Conservation (phyloP, 768 basidiomycete genomes). For the Boletus fagicola region DNA sequence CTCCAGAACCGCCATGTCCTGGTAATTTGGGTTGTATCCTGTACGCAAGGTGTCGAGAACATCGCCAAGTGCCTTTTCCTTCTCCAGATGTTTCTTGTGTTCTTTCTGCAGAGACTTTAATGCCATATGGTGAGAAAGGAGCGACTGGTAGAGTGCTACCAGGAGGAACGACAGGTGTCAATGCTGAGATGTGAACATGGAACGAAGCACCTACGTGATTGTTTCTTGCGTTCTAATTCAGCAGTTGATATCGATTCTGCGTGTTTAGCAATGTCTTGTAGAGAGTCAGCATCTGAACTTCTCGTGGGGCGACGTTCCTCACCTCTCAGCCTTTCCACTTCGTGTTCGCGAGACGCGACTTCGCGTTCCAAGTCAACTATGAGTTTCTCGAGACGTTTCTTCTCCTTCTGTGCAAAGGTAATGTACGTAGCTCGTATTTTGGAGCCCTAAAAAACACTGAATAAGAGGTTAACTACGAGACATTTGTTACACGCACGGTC, state of each 20-base stretch:
- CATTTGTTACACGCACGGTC: conserved; percentile 52
- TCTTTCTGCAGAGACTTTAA: conserved; percentile 75
- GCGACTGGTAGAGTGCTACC: conserved; percentile 74
- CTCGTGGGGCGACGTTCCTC: not conserved
- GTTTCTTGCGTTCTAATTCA: conserved; percentile 79
- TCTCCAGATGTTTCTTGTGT: conserved; percentile 68
- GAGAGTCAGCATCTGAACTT: not conserved
- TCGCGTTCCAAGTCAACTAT: conserved; percentile 54
- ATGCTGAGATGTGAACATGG: not conserved
- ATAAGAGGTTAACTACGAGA: not conserved
- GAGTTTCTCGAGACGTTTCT: conserved; percentile 71
- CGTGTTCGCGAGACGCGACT: conserved; percentile 61
- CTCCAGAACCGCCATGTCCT: conserved; percentile 98
- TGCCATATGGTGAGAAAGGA: conserved; percentile 70
- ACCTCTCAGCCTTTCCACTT: conserved; percentile 76
- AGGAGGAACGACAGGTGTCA: not conserved
- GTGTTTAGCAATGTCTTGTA: conserved; percentile 71
- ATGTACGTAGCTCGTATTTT: conserved; percentile 92
- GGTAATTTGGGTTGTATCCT: conserved; percentile 97
- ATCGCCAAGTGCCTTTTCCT: conserved; percentile 74
- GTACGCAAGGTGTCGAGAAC: conserved; percentile 78
- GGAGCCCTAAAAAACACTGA: conserved; percentile 56
- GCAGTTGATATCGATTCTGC: conserved; percentile 77
- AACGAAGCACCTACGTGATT: conserved; percentile 64
- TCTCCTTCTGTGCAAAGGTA: conserved; percentile 84